Evolutionary conservation across 2,329 filamentous ascomycete species (phyloP), one percentile per base, ranked within the genome.

Genomic region (Talaromyces albobiverticillius): DNA sequence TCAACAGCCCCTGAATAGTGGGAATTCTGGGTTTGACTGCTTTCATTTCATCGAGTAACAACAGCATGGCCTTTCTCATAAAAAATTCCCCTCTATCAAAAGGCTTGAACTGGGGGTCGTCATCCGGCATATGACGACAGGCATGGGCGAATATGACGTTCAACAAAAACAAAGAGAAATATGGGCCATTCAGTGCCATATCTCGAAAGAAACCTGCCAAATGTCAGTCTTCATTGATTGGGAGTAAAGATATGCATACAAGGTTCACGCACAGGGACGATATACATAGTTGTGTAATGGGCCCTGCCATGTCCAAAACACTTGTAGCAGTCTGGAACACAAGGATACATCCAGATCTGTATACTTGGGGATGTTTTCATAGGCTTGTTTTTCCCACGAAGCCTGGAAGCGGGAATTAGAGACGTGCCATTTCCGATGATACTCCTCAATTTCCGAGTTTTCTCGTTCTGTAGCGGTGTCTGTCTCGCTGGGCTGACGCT

Each of bases 221-320:
- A 18, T 8, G 23, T 23, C 26, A 31, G 38, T 10, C 14, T 20
- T 16, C 7, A 18, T 22, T 10, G 18, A 20, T 23, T 14, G 14
- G 18, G 3, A 3, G 14, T 22, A 14, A 34, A 14, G 22, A 2
- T 13, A 18, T 13, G 8, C 14, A 29, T 20, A 11, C 45, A 20
- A 16, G n/a, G 26, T 29, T 4, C 16, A 49, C 47, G 51, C 32
- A 59, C 57, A 59, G 43, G 51, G 57, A 22, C 59, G 59, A 56
- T 62, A 62, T 34, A 62, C 59, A 22, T 53, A 61, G 51, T 60
- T 61, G 43, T 62, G 60, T 23, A 62, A 40, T 36, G 60, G 59
- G 4, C 58, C 57, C 36, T 60, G 60, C 60, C 60, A 62, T 43
- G 59, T 56, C 59, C 59, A 62, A 41, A 59, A 62, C 10, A 59